Evolutionary conservation across 208 protist genomes (phyloP).

Genomic region (Acanthamoeba castellanii): DNA sequence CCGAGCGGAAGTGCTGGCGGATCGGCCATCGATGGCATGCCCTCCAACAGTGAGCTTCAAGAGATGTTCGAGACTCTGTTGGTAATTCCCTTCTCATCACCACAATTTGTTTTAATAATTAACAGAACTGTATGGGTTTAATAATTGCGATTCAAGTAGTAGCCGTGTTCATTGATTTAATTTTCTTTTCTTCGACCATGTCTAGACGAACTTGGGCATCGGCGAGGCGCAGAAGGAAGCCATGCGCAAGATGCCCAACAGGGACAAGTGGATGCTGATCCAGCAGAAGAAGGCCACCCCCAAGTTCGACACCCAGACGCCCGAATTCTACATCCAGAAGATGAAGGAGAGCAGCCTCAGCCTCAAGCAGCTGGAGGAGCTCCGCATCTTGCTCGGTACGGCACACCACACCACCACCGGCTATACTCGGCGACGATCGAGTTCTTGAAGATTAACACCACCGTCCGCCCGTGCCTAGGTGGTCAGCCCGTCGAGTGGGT

Average conservation of each 20-base stretch:
- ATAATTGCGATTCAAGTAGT: not conserved
- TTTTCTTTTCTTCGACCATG: not conserved
- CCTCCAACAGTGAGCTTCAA: constrained; percentile 10
- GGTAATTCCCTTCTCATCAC: not conserved
- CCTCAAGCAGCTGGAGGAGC: constrained; percentile 32
- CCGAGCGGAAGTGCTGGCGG: not conserved
- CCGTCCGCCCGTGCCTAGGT: not conserved
- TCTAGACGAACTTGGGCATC: not conserved
- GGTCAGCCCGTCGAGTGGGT: constrained; percentile 31
- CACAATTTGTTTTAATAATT: not conserved
- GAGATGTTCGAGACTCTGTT: constrained; percentile 11
- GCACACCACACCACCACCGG: not conserved
- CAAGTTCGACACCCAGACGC: constrained; percentile 15
- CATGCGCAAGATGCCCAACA: constrained; percentile 37
- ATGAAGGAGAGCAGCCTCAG: not conserved
- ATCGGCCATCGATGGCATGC: not conserved
- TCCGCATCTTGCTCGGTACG: not conserved
- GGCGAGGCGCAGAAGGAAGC: constrained; percentile 27
- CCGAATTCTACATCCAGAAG: not conserved
- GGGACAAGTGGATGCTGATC: constrained; percentile 23
- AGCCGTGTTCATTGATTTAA: not conserved
- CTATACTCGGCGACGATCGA: not conserved
- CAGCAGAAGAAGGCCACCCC: not conserved
- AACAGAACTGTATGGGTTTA: not conserved
- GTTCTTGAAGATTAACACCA: not conserved